These are phyloP conservation scores for Amoebophrya sp. DNA, from an alignment of 169 alveolate species.

Conservation along the genomic window DNA sequence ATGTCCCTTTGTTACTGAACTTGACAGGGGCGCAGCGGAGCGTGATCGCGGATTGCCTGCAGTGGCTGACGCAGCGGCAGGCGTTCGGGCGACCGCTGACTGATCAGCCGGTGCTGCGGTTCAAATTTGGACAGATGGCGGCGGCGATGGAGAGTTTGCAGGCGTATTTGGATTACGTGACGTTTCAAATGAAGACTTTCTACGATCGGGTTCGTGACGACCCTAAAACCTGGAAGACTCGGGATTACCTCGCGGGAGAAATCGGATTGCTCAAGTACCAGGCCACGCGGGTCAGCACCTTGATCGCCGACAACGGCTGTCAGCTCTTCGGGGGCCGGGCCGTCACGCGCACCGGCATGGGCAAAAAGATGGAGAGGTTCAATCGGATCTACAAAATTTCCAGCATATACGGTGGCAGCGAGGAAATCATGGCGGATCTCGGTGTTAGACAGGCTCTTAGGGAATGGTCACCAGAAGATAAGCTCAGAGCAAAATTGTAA, in stretches of 20 bases:
- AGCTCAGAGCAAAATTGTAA: neutral
- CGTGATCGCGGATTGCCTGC: constrained; percentile 34
- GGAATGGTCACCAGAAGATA: neutral
- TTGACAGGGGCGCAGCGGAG: neutral
- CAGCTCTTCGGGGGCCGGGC: constrained; percentile 50
- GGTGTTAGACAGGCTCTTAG: constrained; percentile 38
- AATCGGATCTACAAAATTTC: constrained; percentile 26
- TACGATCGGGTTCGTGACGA: neutral
- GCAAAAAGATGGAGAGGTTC: constrained; percentile 39
- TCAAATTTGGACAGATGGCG: constrained; percentile 38
- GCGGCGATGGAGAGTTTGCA: constrained; percentile 22
- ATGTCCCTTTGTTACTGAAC: no score
- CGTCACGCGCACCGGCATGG: constrained; percentile 45
- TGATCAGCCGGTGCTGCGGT: constrained; percentile 45
- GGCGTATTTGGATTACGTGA: constrained; percentile 19
- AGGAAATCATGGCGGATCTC: constrained; percentile 45
- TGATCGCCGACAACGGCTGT: constrained; percentile 31
- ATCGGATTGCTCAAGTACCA: constrained; percentile 38
- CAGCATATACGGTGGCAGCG: constrained; percentile 44
- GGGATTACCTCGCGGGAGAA: constrained; percentile 28
- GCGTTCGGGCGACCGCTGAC: constrained; percentile 41
- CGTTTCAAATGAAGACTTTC: constrained; percentile 34
- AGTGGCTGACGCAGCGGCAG: constrained; percentile 38
- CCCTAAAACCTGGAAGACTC: neutral
- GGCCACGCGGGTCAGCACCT: constrained; percentile 28